These are phyloP conservation scores for Penium margaritaceum DNA, from an alignment of 139 green algal genomes.

Conservation along the genomic window DNA sequence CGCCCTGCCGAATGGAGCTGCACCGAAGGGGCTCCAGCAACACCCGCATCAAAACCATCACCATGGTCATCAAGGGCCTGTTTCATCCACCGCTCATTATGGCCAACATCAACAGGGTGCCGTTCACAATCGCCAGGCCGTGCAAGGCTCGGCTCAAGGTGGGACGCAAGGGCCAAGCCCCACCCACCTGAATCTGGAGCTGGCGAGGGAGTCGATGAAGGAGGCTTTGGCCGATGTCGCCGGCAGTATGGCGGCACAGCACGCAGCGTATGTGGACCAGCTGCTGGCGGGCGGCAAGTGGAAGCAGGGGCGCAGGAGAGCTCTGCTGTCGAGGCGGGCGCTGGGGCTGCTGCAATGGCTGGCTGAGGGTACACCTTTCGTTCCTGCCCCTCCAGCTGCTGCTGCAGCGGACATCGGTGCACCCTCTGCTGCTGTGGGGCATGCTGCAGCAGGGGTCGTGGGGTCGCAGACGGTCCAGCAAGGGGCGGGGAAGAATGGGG, in stretches of 20 bases:
- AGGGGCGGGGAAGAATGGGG: background rate
- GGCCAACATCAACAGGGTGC: too few relatives aligned
- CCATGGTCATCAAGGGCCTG: too few relatives aligned
- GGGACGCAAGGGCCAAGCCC: background rate
- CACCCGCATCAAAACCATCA: too few relatives aligned
- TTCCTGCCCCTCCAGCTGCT: background rate
- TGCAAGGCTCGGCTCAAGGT: too few relatives aligned
- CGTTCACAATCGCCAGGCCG: too few relatives aligned
- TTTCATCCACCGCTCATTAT: too few relatives aligned
- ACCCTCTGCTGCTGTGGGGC: too few relatives aligned
- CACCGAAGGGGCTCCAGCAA: too few relatives aligned
- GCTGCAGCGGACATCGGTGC: background rate
- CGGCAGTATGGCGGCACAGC: background rate
- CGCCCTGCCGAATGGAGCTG: too few relatives aligned
- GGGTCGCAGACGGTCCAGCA: background rate
- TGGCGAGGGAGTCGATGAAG: background rate
- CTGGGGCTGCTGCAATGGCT: conserved; percentile 5
- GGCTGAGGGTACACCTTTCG: background rate
- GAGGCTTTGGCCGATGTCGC: background rate
- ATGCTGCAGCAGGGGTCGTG: too few relatives aligned
- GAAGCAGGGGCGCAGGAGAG: too few relatives aligned
- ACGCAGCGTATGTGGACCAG: background rate
- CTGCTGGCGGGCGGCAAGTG: background rate
- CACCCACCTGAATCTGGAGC: background rate
- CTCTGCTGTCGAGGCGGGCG: background rate